Evolutionary conservation across 805 yeast species (phyloP).

Genomic region (Cyberlindnera suaveolens): DNA sequence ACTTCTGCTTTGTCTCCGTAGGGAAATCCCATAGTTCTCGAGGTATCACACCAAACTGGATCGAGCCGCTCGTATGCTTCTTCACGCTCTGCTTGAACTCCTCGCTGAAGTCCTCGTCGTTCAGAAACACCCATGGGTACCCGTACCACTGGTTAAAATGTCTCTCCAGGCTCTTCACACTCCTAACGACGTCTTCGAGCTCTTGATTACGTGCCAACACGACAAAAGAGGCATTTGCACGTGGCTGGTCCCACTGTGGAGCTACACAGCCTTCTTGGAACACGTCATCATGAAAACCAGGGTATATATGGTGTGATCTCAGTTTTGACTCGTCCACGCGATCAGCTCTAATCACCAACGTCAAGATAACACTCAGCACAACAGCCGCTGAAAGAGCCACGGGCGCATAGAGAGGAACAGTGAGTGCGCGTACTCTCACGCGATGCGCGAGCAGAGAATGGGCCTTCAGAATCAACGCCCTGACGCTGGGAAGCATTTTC

Average conservation of each 20-base stretch:
- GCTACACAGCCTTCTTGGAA: constrained; percentile 48
- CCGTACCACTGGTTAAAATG: constrained; percentile 92
- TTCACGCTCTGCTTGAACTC: constrained; percentile 52
- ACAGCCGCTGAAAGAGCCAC: too few relatives aligned
- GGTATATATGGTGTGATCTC: constrained; percentile 2
- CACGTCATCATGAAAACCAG: constrained; percentile 32
- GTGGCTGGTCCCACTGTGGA: constrained; percentile 26
- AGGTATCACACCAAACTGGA: constrained; percentile 67
- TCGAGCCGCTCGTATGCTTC: constrained; percentile 49
- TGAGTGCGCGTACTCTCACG: too few relatives aligned
- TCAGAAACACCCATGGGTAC: constrained; percentile 88
- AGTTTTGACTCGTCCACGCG: neutral
- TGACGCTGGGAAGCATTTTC: too few relatives aligned
- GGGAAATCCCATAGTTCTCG: constrained; percentile 68
- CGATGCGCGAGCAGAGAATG: too few relatives aligned
- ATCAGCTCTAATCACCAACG: constrained; percentile 1
- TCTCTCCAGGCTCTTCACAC: constrained; percentile 71
- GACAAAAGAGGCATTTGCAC: constrained; percentile 81
- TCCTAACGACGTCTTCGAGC: constrained; percentile 63
- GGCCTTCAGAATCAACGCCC: too few relatives aligned
- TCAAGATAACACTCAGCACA: neutral
- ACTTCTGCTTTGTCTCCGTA: constrained; percentile 14
- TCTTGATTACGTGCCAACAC: constrained; percentile 81
- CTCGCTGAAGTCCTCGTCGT: constrained; percentile 67
- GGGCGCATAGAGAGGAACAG: too few relatives aligned